phyloP scores from a whole-genome alignment of 1,284 basidiomycete genomes.

The Ceratobasidium sp. region DNA sequence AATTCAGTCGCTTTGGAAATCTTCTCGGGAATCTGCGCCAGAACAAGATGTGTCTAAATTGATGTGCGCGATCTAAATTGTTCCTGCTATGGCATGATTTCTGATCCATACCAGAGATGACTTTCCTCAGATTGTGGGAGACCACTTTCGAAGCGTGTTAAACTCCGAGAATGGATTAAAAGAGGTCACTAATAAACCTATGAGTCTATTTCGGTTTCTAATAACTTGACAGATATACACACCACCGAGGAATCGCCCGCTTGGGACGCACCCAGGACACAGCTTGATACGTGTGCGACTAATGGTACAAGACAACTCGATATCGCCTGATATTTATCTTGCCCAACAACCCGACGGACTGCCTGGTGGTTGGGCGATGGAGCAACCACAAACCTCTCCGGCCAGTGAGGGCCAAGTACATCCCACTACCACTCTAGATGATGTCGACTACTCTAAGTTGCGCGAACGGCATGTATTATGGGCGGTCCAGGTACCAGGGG shows the following conservation, averaged over 20 bases:
- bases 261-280: conserved; percentile 48
- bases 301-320: conserved; percentile 81
- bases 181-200: conserved; percentile 1
- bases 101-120: conserved; percentile 2
- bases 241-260: not conserved
- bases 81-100: too few relatives aligned
- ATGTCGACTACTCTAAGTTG: conserved; percentile 64
- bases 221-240: conserved; percentile 19
- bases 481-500: conserved; percentile 78
- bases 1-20: conserved; percentile 19
- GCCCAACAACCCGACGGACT: conserved; percentile 60
- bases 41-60: conserved; percentile 5
- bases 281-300: conserved; percentile 75
- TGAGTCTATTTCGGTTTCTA: conserved; percentile 39
- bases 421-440: conserved; percentile 52
- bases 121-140: conserved; percentile 3
- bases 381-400: conserved; percentile 52
- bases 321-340: conserved; percentile 78
- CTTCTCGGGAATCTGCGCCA: not conserved
- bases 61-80: not conserved
- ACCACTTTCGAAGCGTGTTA: not conserved
- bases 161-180: conserved; percentile 22
- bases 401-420: conserved; percentile 52
- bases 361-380: conserved; percentile 79
- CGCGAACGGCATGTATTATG: conserved; percentile 73